Evolutionary conservation across 2,329 filamentous ascomycete species (phyloP).

Genomic region (Paecilomyces formosus): DNA sequence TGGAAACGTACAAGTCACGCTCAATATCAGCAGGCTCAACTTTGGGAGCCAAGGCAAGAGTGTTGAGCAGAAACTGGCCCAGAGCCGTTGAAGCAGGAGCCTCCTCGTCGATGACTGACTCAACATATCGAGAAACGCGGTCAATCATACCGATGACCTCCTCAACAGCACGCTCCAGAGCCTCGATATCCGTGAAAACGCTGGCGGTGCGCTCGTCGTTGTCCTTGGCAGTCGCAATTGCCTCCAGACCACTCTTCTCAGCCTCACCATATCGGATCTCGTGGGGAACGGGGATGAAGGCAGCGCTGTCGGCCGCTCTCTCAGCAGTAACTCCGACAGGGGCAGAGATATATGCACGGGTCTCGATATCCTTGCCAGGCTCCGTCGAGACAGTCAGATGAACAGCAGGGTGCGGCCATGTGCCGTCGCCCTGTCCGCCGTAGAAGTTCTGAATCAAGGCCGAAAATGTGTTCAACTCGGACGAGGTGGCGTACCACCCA

Average conservation of each 20-base stretch:
- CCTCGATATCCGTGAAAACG: slow-evolving; percentile 82
- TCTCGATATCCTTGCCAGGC: slow-evolving; percentile 80
- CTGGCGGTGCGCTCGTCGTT: slow-evolving; percentile 64
- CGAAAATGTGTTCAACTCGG: slow-evolving; percentile 96
- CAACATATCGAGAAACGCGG: slow-evolving; percentile 84
- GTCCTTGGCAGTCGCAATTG: slow-evolving; percentile 76
- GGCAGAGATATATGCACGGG: slow-evolving; percentile 88
- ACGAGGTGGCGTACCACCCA: slow-evolving; percentile 96
- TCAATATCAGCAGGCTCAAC: slow-evolving; percentile 86
- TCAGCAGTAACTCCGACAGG: slow-evolving; percentile 93
- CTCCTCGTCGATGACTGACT: slow-evolving; percentile 83
- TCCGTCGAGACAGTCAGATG: slow-evolving; percentile 92
- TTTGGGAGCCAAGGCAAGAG: slow-evolving; percentile 87
- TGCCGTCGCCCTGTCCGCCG: slow-evolving; percentile 91
- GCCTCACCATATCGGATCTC: slow-evolving; percentile 83
- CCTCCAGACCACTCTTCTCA: slow-evolving; percentile 69
- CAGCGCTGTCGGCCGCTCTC: slow-evolving; percentile 88
- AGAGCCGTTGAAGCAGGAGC: slow-evolving; percentile 81
- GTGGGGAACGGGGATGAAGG: slow-evolving; percentile 96
- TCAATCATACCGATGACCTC: slow-evolving; percentile 85
- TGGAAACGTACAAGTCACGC: slow-evolving; percentile 67
- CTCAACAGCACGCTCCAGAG: slow-evolving; percentile 75
- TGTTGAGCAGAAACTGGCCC: slow-evolving; percentile 91
- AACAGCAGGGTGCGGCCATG: slow-evolving; percentile 93
- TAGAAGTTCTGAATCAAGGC: slow-evolving; percentile 99